Percentiles rank a stretch among this genome's conserved stretches.
phyloP scores from a whole-genome alignment of 306 rosid species.

The Lathyrus oleraceus region DNA sequence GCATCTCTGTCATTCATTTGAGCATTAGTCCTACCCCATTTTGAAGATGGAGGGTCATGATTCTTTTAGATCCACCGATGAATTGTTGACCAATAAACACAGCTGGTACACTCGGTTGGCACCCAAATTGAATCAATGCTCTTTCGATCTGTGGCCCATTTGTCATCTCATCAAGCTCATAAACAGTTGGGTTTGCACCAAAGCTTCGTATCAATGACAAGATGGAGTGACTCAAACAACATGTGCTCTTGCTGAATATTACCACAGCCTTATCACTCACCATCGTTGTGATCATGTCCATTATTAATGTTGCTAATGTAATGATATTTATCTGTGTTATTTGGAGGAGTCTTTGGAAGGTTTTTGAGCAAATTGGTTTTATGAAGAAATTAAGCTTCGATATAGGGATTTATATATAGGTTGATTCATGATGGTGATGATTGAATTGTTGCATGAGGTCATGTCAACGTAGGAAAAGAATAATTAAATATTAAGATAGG shows the following conservation, averaged over 20 bases:
- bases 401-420: slow-evolving; percentile 36
- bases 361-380: background rate
- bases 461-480: slow-evolving; percentile 9
- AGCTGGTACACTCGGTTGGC: slow-evolving; percentile 58
- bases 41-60: slow-evolving; percentile 52
- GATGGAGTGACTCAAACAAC: slow-evolving; percentile 58
- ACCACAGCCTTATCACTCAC: slow-evolving; percentile 58
- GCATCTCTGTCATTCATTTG: slow-evolving; percentile 41
- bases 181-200: slow-evolving; percentile 63
- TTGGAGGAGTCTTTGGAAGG: background rate
- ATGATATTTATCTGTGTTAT: background rate
- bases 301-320: background rate
- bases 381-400: slow-evolving; percentile 12
- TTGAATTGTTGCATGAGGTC: background rate
- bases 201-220: slow-evolving; percentile 53
- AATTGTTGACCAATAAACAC: slow-evolving; percentile 58
- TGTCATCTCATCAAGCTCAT: slow-evolving; percentile 61
- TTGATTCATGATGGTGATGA: background rate
- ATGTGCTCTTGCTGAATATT: slow-evolving; percentile 63
- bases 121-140: slow-evolving; percentile 49
- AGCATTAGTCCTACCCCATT: slow-evolving; percentile 55
- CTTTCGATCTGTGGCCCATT: slow-evolving; percentile 59
- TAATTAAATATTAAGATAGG: slow-evolving; percentile 7
- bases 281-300: slow-evolving; percentile 49
- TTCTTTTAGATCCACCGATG: slow-evolving; percentile 51